Percentiles rank a stretch among this genome's conserved stretches.
Evolutionary conservation across 73 alveolate genomes (phyloP).

Genomic region (Loxodes magnus): DNA sequence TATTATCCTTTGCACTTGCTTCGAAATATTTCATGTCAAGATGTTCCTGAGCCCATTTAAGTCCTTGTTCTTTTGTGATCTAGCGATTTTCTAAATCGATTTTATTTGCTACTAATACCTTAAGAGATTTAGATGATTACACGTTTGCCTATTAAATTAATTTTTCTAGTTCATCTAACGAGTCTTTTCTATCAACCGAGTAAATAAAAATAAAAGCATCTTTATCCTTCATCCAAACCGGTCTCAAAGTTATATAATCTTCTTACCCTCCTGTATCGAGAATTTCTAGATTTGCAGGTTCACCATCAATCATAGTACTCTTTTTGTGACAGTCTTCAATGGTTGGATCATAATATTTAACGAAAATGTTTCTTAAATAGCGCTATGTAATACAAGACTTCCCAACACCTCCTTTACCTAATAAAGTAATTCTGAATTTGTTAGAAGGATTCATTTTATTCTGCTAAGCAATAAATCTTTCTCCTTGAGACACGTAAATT

Average conservation of each 20-base stretch:
- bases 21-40: not conserved
- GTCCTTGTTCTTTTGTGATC: slow-evolving; percentile 6
- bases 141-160: no score
- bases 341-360: slow-evolving; percentile 12
- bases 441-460: no score
- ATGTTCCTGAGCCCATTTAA: not conserved
- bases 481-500: no score
- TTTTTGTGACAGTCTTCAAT: slow-evolving; percentile 6
- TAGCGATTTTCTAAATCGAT: slow-evolving; percentile 2
- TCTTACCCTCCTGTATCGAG: slow-evolving; percentile 21
- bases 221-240: slow-evolving; percentile 12
- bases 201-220: slow-evolving; percentile 36
- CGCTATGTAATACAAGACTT: slow-evolving; percentile 3
- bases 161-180: not conserved
- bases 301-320: slow-evolving; percentile 4
- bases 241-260: slow-evolving; percentile 8
- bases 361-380: not conserved
- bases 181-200: slow-evolving; percentile 22
- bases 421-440: no score
- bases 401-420: slow-evolving; percentile 13
- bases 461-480: no score
- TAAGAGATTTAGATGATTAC: slow-evolving; percentile 6
- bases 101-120: slow-evolving; percentile 7
- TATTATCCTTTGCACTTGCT: not conserved
- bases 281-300: not conserved